Percentiles rank a stretch among this genome's conserved stretches.
Evolutionary conservation across 2,329 filamentous ascomycete genomes (phyloP).

Genomic region (Passalora sequoiae): DNA sequence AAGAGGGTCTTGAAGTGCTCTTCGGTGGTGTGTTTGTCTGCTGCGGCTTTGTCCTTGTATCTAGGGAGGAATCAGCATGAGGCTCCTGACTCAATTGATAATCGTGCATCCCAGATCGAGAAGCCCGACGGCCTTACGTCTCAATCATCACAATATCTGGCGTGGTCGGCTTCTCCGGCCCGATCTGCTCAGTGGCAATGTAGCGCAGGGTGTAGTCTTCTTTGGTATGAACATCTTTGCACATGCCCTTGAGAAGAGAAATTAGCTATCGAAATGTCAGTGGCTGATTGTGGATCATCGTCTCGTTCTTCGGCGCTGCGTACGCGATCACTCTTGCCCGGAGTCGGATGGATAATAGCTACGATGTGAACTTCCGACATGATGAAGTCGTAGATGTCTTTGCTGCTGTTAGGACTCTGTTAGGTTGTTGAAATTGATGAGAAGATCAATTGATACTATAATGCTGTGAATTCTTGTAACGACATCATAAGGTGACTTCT

Average conservation of each 20-base stretch:
- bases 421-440: no score
- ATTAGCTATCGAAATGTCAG: slow-evolving; percentile 3
- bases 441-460: no score
- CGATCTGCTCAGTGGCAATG: slow-evolving; percentile 6
- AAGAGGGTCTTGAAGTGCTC: slow-evolving; percentile 8
- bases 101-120: background rate
- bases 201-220: slow-evolving; percentile 13
- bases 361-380: slow-evolving; percentile 9
- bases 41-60: slow-evolving; percentile 10
- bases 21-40: slow-evolving; percentile 5
- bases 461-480: no score
- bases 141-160: slow-evolving; percentile 11
- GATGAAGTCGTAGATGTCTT: background rate
- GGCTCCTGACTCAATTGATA: background rate
- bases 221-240: slow-evolving; percentile 10
- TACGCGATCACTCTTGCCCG: slow-evolving; percentile 4
- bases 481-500: no score
- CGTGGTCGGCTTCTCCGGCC: slow-evolving; percentile 1
- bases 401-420: no score
- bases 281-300: background rate
- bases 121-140: slow-evolving; percentile 8
- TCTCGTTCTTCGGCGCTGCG: no score
- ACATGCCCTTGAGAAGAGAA: slow-evolving; percentile 6
- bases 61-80: background rate
- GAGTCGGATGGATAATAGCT: slow-evolving; percentile 4